phyloP scores from a whole-genome alignment of 176 grass and related monocot species.

The Phoenix dactylifera region DNA sequence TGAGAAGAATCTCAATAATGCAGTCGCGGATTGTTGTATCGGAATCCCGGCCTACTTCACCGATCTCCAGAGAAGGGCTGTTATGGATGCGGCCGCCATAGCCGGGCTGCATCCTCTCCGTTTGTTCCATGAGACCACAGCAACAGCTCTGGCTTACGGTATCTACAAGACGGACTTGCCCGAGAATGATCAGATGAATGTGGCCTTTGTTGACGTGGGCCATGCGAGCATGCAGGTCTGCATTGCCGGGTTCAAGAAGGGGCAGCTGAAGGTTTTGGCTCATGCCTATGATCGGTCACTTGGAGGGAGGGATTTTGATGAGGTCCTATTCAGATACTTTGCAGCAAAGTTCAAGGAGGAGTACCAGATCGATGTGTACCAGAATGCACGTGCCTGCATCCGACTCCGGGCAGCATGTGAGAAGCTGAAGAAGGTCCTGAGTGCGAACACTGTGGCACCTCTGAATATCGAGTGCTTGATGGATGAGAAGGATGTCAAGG shows the following conservation, averaged over 20 bases:
- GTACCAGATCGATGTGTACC: slow-evolving; percentile 82
- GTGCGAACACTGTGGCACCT: slow-evolving; percentile 73
- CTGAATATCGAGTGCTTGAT: slow-evolving; percentile 87
- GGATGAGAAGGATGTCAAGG: slow-evolving; percentile 88
- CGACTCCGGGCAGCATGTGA: slow-evolving; percentile 65
- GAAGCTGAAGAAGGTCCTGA: slow-evolving; percentile 81
- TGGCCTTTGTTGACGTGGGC: slow-evolving; percentile 79
- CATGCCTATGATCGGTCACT: slow-evolving; percentile 78
- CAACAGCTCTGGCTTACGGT: slow-evolving; percentile 79
- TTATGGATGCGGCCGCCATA: slow-evolving; percentile 67
- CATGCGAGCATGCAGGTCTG: slow-evolving; percentile 86
- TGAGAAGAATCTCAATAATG: slow-evolving; percentile 63
- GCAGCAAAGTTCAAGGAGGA: slow-evolving; percentile 69
- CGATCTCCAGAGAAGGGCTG: slow-evolving; percentile 70
- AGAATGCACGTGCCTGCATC: slow-evolving; percentile 78
- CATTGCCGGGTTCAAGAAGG: slow-evolving; percentile 73
- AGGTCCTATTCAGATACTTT: slow-evolving; percentile 64
- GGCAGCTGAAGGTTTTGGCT: slow-evolving; percentile 68
- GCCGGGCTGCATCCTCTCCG: slow-evolving; percentile 55
- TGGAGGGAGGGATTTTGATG: slow-evolving; percentile 81
- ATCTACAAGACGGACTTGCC: slow-evolving; percentile 86
- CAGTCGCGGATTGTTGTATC: slow-evolving; percentile 71
- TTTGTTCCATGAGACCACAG: slow-evolving; percentile 80
- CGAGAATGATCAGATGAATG: slow-evolving; percentile 65
- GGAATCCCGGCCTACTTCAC: slow-evolving; percentile 82